These are phyloP conservation scores for Aquilaria malaccensis DNA, from an alignment of 345 rosid genomes.

Conservation along the genomic window DNA sequence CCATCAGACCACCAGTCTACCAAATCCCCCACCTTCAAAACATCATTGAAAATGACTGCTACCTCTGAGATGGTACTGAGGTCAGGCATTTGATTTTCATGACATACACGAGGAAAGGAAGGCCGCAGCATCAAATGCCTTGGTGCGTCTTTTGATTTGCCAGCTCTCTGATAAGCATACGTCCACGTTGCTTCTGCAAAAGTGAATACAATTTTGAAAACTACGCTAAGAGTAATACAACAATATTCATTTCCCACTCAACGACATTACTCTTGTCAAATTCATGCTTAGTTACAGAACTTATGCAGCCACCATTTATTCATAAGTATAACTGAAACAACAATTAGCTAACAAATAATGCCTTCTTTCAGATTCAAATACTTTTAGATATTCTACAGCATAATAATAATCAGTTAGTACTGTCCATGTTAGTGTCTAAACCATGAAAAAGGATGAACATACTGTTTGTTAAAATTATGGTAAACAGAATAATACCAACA, in stretches of 20 bases:
- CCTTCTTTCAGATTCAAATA: too few relatives aligned
- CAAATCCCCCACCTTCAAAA: slow-evolving; percentile 56
- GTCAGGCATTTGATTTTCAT: slow-evolving; percentile 28
- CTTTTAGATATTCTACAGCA: too few relatives aligned
- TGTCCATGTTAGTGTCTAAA: not conserved
- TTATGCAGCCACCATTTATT: not conserved
- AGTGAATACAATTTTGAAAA: slow-evolving; percentile 2
- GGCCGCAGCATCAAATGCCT: slow-evolving; percentile 54
- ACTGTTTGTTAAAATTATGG: not conserved
- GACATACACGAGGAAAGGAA: slow-evolving; percentile 36
- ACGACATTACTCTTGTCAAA: not conserved
- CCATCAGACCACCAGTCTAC: slow-evolving; percentile 61
- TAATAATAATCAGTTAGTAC: not conserved
- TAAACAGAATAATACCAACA: not conserved
- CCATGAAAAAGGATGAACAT: not conserved
- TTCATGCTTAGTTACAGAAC: not conserved
- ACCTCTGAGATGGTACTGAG: slow-evolving; percentile 25
- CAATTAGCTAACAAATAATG: too few relatives aligned
- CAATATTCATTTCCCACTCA: slow-evolving; percentile 2
- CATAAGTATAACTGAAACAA: not conserved
- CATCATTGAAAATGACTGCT: slow-evolving; percentile 32
- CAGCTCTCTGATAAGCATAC: slow-evolving; percentile 26
- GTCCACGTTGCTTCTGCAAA: slow-evolving; percentile 30
- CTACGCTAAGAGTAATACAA: not conserved
- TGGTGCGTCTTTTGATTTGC: slow-evolving; percentile 11